Conservation (phyloP, 2,329 filamentous ascomycete genomes). For the Tothia fuscella region DNA sequence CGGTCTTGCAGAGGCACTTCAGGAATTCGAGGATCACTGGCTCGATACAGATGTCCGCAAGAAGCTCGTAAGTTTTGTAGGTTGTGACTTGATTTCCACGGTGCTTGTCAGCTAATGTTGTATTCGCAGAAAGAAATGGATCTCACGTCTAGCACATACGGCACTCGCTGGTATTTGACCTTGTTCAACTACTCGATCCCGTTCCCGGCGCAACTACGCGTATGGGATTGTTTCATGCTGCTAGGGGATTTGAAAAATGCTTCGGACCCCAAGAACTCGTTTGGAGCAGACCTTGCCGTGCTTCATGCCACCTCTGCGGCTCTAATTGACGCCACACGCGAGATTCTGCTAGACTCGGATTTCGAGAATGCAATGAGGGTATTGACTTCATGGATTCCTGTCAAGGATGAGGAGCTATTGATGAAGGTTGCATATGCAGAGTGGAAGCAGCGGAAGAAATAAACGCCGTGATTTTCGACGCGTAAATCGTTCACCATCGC, state of each 20-base stretch:
- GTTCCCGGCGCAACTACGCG: constrained; percentile 82
- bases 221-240: constrained; percentile 97
- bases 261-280: constrained; percentile 22
- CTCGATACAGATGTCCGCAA: constrained; percentile 66
- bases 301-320: constrained; percentile 84
- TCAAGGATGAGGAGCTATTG: constrained; percentile 85
- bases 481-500: too few species aligned
- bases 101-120: background rate
- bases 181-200: constrained; percentile 96
- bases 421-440: constrained; percentile 85
- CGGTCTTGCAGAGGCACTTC: constrained; percentile 73
- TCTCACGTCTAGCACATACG: constrained; percentile 85
- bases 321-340: constrained; percentile 77
- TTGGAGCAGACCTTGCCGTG: constrained; percentile 64
- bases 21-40: constrained; percentile 79
- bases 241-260: constrained; percentile 59
- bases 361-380: constrained; percentile 99
- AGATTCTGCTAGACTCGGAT: constrained; percentile 81
- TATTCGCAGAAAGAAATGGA: constrained; percentile 52
- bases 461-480: too few species aligned
- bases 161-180: constrained; percentile 93
- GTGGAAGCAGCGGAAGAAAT: constrained; percentile 61
- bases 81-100: background rate
- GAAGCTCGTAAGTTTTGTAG: constrained; percentile 52
- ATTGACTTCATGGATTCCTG: constrained; percentile 82